Conservation (phyloP, 2,329 filamentous ascomycete genomes). For the Gnomoniopsis smithogilvyi region DNA sequence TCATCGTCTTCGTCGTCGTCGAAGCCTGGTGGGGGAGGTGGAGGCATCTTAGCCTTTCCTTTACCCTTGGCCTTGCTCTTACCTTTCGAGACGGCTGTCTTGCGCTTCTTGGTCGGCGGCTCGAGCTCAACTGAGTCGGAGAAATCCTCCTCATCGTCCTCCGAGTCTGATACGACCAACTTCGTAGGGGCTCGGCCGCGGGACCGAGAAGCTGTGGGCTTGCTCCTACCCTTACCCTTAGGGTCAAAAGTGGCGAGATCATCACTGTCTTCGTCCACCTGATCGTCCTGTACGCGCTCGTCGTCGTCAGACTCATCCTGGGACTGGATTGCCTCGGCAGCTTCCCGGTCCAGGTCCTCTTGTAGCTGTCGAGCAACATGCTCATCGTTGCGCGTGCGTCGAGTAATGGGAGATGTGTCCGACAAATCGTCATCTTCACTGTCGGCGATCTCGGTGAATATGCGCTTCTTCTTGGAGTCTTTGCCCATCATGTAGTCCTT, state of each 20-base stretch:
- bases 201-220: conserved; percentile 3
- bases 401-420: conserved; percentile 39
- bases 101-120: conserved; percentile 14
- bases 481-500: conserved; percentile 17
- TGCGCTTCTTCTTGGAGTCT: conserved; percentile 38
- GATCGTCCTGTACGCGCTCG: conserved; percentile 24
- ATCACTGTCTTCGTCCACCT: conserved; percentile 2
- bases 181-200: neutral
- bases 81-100: neutral
- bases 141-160: conserved; percentile 22
- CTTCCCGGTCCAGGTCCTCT: conserved; percentile 33
- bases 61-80: conserved; percentile 5
- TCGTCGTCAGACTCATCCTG: conserved; percentile 15
- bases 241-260: conserved; percentile 3
- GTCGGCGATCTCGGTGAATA: conserved; percentile 42
- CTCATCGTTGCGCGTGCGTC: conserved; percentile 51
- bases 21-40: neutral
- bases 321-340: neutral
- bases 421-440: conserved; percentile 38
- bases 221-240: conserved; percentile 19
- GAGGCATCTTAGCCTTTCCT: conserved; percentile 5
- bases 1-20: conserved; percentile 3
- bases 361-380: conserved; percentile 56
- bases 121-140: conserved; percentile 6
- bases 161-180: neutral